These are phyloP conservation scores for Fonsecaea monophora DNA, from an alignment of 2,329 filamentous ascomycete genomes.

Conservation along the genomic window DNA sequence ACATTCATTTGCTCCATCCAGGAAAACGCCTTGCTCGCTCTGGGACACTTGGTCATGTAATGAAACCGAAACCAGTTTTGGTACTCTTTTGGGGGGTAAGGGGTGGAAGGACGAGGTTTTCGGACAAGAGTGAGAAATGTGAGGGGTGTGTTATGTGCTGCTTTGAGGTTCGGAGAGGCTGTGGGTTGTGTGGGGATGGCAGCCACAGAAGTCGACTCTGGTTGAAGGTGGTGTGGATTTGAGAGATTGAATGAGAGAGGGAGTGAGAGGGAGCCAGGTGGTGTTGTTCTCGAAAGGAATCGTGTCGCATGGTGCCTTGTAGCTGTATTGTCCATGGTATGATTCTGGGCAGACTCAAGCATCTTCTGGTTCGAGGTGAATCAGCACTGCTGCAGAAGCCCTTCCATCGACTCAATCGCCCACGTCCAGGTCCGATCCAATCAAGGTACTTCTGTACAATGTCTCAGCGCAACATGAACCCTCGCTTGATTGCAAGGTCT, in stretches of 20 bases:
- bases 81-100: too few species aligned
- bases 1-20: too few species aligned
- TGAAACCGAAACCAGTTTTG: too few species aligned
- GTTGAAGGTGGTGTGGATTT: background rate
- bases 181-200: background rate
- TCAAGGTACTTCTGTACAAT: background rate
- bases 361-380: background rate
- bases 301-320: background rate
- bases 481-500: background rate
- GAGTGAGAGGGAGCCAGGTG: background rate
- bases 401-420: background rate
- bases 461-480: background rate
- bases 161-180: background rate
- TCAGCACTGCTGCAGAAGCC: background rate
- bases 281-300: background rate
- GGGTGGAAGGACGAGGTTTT: too few species aligned
- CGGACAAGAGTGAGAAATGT: too few species aligned
- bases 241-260: background rate
- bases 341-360: background rate
- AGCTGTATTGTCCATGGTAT: background rate
- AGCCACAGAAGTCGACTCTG: background rate
- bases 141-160: too few species aligned
- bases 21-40: too few species aligned
- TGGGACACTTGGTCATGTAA: too few species aligned
- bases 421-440: background rate